phyloP scores from a whole-genome alignment of 768 basidiomycete genomes.

The Phlegmacium glaucopus region DNA sequence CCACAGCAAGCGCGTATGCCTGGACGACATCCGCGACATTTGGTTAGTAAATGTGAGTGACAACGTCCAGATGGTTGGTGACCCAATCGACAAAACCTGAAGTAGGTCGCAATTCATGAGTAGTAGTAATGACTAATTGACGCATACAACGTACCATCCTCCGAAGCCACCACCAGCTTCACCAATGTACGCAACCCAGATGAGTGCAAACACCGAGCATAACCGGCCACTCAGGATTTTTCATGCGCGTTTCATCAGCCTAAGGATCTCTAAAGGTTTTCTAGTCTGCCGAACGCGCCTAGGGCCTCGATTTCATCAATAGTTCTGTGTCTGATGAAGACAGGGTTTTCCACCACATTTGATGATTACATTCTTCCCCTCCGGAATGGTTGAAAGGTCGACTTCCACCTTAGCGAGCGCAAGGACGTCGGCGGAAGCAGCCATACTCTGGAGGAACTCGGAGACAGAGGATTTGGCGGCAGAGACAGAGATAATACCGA shows the following conservation, averaged over 20 bases:
- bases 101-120: conserved; percentile 1
- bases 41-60: conserved; percentile 43
- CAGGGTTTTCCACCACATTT: conserved; percentile 99
- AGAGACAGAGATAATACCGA: conserved; percentile 92
- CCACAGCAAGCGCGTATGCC: conserved; percentile 50
- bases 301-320: conserved; percentile 85
- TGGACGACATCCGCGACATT: conserved; percentile 60
- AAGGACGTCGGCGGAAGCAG: conserved; percentile 95
- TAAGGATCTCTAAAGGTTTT: conserved; percentile 90
- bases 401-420: conserved; percentile 98
- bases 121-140: background rate
- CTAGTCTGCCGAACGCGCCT: conserved; percentile 84
- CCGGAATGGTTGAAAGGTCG: conserved; percentile 84
- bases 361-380: conserved; percentile 96
- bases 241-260: conserved; percentile 80
- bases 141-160: conserved; percentile 72
- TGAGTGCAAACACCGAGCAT: conserved; percentile 96
- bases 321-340: conserved; percentile 98
- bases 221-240: conserved; percentile 96
- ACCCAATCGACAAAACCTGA: conserved; percentile 91
- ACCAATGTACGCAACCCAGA: conserved; percentile 95
- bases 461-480: conserved; percentile 91
- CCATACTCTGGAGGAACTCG: conserved; percentile 94
- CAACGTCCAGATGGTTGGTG: conserved; percentile 52
- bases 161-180: conserved; percentile 96